Evolutionary conservation across 768 basidiomycete species (phyloP).

Genomic region (Hygrophoropsis aurantiaca): DNA sequence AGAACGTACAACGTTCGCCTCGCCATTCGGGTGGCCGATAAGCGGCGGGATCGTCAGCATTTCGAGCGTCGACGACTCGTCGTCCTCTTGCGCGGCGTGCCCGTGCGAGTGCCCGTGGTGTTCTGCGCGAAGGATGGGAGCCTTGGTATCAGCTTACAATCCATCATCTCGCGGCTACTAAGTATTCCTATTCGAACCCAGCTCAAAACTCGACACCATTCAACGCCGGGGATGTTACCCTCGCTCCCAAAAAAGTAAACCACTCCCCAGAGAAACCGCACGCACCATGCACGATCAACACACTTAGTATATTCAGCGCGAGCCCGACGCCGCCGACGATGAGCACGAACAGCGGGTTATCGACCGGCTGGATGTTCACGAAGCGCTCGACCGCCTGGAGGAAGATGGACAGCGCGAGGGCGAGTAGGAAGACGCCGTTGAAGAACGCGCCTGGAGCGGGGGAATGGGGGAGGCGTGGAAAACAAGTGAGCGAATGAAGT

Average conservation of each 20-base stretch:
- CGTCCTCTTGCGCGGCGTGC: conserved; percentile 19
- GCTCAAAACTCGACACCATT: no score
- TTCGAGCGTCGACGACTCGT: background rate
- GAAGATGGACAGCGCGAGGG: conserved; percentile 52
- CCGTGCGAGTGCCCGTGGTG: conserved; percentile 45
- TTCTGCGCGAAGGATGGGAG: conserved; percentile 13
- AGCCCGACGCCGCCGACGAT: conserved; percentile 51
- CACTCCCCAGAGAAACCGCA: background rate
- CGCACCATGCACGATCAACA: conserved; percentile 44
- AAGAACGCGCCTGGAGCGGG: conserved; percentile 46
- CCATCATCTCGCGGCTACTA: no score
- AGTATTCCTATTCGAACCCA: no score
- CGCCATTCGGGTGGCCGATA: no score
- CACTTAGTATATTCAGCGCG: conserved; percentile 47
- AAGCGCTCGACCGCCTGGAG: conserved; percentile 56
- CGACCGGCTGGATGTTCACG: conserved; percentile 43
- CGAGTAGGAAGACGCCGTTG: conserved; percentile 54
- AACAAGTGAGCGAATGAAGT: no score
- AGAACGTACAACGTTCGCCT: no score
- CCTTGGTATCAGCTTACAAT: background rate
- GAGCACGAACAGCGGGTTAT: conserved; percentile 44
- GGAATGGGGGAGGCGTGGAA: no score
- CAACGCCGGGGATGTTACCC: no score
- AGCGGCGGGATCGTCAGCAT: background rate
- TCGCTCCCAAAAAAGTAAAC: no score